Base-by-base conservation (phyloP, 2,329 filamentous ascomycete genomes). In the Rhynchosporium graminicola region DNA sequence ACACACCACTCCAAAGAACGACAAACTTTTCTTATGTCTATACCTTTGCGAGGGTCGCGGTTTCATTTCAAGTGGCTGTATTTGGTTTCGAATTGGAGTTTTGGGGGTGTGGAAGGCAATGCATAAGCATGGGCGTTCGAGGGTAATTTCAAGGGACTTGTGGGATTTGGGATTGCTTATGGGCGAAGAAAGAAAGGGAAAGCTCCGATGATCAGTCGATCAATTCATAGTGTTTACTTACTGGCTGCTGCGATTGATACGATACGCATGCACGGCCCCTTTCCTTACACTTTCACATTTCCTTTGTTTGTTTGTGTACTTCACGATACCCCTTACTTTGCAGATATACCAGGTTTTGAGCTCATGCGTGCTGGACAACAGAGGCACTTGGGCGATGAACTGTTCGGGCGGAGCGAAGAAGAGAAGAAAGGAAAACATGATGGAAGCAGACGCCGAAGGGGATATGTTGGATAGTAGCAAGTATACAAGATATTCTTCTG, bases 1-100 rank as follows among this genome's bases (percentile, higher is more conserved):
- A 63, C 59, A 66, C 66, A 68, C 66, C 66, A 66, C 66, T 68
- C 66, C 61, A 40, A 60, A 67, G 63, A 68, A 65, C 56, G 65
- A 59, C 46, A 64, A 46, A 52, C 20, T 15, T 66, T 64, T 68
- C 59, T 56, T 68, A 64, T 65, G 60, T 64, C 29, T 29, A 42
- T n/a, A 33, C n/a, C 38, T 54, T 33, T 54, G 15, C 20, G 51
- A 54, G 51, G 51, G 36, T 54, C 51, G 20, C 20, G n/a, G 15
- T 54, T 54, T 54, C 33, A 36, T 38, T 54, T 29, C 36, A 29
- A 7, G 28, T 38, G 15, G 12, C 15, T 3, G 33, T 36, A 26
- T 26, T 28, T 54, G 33, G 20, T 54, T 4, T 12, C 33, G 51
- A 20, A 54, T 28, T 40, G 51, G 51, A 54, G 51, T 54, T 54